Evolutionary conservation across 2,329 filamentous ascomycete genomes (phyloP).

Genomic region (Diaporthe sp.): DNA sequence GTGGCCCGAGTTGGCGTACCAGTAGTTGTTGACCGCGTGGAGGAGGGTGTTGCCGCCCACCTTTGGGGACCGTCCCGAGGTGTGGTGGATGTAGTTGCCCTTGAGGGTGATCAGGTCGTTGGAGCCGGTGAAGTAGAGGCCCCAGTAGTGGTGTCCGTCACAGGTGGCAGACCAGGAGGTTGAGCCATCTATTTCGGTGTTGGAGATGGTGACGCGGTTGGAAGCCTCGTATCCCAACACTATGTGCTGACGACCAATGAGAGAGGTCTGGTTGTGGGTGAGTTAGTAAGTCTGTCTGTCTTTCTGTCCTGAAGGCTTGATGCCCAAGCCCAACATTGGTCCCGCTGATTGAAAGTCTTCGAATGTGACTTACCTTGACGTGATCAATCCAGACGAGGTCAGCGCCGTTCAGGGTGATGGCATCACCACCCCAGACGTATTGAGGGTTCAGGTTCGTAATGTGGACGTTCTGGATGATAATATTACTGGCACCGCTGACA

Average conservation of each 20-base stretch:
- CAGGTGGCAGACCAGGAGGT: conserved; percentile 68
- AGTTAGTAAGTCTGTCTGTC: not conserved
- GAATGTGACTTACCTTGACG: conserved; percentile 50
- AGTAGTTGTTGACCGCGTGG: conserved; percentile 76
- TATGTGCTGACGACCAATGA: conserved; percentile 17
- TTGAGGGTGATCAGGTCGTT: conserved; percentile 71
- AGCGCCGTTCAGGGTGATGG: conserved; percentile 64
- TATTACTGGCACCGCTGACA: conserved; percentile 62
- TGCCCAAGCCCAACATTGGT: not conserved
- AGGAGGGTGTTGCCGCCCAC: conserved; percentile 68
- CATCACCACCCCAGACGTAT: conserved; percentile 73
- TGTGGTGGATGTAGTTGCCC: conserved; percentile 73
- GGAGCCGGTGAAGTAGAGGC: conserved; percentile 69
- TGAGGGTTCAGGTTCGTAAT: conserved; percentile 69
- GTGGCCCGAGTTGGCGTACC: conserved; percentile 67
- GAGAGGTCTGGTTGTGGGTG: not conserved
- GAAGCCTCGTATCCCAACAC: conserved; percentile 36
- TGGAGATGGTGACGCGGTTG: conserved; percentile 71
- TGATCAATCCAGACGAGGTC: conserved; percentile 66
- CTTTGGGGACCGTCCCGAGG: conserved; percentile 70
- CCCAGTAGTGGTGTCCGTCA: conserved; percentile 73
- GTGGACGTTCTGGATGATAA: conserved; percentile 73
- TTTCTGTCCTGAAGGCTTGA: no score
- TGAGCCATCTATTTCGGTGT: conserved; percentile 70
- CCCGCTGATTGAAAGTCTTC: not conserved